These are phyloP conservation scores for Punica granatum DNA, from an alignment of 345 rosid genomes.

Conservation along the genomic window DNA sequence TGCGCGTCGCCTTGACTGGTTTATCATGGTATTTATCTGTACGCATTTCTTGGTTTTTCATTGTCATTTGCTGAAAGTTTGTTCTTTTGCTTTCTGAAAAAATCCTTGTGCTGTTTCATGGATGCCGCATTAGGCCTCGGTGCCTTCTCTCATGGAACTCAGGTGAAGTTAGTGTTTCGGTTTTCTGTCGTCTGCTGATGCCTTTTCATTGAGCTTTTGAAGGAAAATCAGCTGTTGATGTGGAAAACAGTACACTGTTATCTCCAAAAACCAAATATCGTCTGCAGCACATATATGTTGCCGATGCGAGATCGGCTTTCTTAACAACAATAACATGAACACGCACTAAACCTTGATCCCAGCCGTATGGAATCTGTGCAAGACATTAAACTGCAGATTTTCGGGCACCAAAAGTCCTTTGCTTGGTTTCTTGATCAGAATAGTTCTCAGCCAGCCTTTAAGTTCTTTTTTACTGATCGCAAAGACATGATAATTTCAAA, in stretches of 20 bases:
- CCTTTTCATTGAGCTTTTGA: neutral
- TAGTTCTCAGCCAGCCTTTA: neutral
- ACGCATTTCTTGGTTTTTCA: neutral
- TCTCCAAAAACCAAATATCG: neutral
- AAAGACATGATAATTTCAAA: neutral
- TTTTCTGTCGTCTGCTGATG: neutral
- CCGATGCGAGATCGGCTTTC: no score
- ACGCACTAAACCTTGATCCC: no score
- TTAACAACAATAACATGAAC: no score
- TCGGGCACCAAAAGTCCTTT: no score
- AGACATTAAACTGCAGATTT: no score
- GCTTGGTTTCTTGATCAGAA: no score
- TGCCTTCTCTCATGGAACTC: neutral
- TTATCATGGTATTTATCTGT: neutral
- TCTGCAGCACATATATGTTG: neutral
- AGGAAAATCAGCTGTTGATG: neutral
- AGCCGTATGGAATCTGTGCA: no score
- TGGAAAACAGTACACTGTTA: neutral
- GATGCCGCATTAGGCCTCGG: slow-evolving; percentile 4
- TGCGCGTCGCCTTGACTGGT: neutral
- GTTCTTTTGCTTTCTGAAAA: neutral
- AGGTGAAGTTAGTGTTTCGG: neutral
- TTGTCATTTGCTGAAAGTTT: neutral
- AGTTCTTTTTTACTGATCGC: neutral
- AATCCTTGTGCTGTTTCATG: slow-evolving; percentile 5